Conservation (phyloP, 2,329 filamentous ascomycete genomes). For the Metarhizium guizhouense region DNA sequence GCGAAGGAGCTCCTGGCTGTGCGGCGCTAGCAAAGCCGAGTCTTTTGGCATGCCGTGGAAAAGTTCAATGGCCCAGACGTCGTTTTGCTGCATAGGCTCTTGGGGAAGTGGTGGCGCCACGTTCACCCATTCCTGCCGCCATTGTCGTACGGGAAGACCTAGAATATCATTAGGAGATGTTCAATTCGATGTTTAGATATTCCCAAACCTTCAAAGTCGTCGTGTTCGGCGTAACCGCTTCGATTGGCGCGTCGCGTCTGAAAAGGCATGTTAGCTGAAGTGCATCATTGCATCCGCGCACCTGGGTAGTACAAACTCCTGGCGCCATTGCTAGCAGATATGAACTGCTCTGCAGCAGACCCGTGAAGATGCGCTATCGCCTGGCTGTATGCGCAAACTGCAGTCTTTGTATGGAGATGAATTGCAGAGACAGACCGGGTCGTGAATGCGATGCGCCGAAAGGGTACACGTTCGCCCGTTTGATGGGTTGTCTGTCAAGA, state of each 20-base stretch:
- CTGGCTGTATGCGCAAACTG: neutral
- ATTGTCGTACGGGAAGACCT: slow-evolving; percentile 85
- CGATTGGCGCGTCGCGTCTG: slow-evolving; percentile 50
- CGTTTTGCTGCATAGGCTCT: slow-evolving; percentile 54
- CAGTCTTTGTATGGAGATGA: neutral
- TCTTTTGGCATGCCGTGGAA: slow-evolving; percentile 79
- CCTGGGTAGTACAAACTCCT: slow-evolving; percentile 20
- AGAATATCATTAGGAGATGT: slow-evolving; percentile 22
- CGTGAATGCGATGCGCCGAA: neutral
- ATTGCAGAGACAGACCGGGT: neutral
- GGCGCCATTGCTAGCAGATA: slow-evolving; percentile 26
- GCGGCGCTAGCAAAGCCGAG: slow-evolving; percentile 63
- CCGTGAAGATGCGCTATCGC: neutral
- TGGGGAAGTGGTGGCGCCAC: slow-evolving; percentile 57
- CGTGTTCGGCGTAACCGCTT: slow-evolving; percentile 48
- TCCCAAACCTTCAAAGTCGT: slow-evolving; percentile 47
- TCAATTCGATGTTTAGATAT: neutral
- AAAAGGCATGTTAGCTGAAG: slow-evolving; percentile 10
- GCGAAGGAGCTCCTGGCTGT: slow-evolving; percentile 74
- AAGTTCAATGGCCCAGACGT: slow-evolving; percentile 67
- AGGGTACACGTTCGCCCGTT: neutral
- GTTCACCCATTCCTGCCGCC: slow-evolving; percentile 63
- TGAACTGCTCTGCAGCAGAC: neutral
- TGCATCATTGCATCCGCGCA: neutral
- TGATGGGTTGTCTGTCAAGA: neutral